Conservation (phyloP, 1,284 basidiomycete species). For the Microbotryum intermedium region DNA sequence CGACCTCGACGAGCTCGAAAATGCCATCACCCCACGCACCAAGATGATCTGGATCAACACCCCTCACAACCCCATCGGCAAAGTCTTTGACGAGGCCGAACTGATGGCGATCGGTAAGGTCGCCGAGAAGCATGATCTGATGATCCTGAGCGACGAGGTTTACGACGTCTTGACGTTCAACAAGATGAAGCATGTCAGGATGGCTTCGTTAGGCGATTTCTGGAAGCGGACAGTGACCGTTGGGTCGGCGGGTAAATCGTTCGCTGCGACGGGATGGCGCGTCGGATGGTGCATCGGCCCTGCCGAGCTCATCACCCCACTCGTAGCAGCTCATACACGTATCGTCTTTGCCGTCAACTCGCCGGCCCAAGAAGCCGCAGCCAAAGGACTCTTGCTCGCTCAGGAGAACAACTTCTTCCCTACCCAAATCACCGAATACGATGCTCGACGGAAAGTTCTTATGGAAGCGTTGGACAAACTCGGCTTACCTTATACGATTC, state of each 20-base stretch:
- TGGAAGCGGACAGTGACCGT: conserved; percentile 89
- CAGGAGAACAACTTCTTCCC: conserved; percentile 66
- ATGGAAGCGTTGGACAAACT: conserved; percentile 70
- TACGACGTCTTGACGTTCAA: conserved; percentile 94
- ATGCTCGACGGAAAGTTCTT: conserved; percentile 66
- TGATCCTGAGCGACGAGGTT: conserved; percentile 94
- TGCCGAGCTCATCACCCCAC: conserved; percentile 68
- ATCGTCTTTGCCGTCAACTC: conserved; percentile 61
- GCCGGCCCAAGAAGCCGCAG: conserved; percentile 65
- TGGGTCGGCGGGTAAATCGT: conserved; percentile 66
- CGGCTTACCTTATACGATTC: conserved; percentile 76
- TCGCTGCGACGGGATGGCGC: conserved; percentile 96
- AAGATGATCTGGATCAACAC: conserved; percentile 67
- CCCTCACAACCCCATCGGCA: conserved; percentile 61
- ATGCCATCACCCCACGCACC: conserved; percentile 71
- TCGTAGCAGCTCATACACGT: conserved; percentile 80
- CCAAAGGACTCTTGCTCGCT: conserved; percentile 73
- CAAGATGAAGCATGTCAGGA: conserved; percentile 75
- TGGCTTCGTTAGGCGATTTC: conserved; percentile 65
- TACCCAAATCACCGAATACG: conserved; percentile 68
- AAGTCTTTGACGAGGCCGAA: conserved; percentile 74
- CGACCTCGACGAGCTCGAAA: conserved; percentile 71
- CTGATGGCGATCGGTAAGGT: conserved; percentile 73
- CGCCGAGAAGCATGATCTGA: conserved; percentile 82
- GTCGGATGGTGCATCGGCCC: conserved; percentile 94